phyloP scores from a whole-genome alignment of 805 yeast species.

The Danielia reshetovae region DNA sequence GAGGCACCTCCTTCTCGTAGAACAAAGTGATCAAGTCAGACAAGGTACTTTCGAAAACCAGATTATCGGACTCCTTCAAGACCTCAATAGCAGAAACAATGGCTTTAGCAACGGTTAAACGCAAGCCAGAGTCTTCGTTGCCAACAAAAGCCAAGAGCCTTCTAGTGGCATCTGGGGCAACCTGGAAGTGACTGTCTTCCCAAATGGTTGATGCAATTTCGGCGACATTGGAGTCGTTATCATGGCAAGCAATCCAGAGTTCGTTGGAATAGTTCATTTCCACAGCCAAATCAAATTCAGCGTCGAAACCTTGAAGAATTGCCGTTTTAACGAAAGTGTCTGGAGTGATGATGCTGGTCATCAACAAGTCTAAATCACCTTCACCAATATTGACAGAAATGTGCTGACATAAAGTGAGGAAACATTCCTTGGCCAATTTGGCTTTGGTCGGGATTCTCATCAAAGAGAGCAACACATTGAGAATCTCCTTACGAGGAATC shows the following conservation, averaged over 20 bases:
- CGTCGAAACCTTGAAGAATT: slow-evolving; percentile 77
- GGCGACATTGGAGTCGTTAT: slow-evolving; percentile 58
- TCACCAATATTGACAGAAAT: slow-evolving; percentile 58
- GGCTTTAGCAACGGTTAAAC: slow-evolving; percentile 71
- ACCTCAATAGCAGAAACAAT: slow-evolving; percentile 53
- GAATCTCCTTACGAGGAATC: slow-evolving; percentile 65
- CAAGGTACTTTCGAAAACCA: slow-evolving; percentile 32
- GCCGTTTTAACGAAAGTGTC: slow-evolving; percentile 73
- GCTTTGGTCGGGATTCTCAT: slow-evolving; percentile 74
- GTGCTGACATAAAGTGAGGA: slow-evolving; percentile 71
- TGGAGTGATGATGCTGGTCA: slow-evolving; percentile 55
- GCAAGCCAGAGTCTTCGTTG: slow-evolving; percentile 58
- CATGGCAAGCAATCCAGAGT: slow-evolving; percentile 75
- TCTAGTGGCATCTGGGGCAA: slow-evolving; percentile 42
- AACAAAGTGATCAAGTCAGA: slow-evolving; percentile 52
- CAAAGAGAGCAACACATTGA: slow-evolving; percentile 59
- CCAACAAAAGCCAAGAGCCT: slow-evolving; percentile 49
- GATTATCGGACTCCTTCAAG: slow-evolving; percentile 19
- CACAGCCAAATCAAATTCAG: slow-evolving; percentile 65
- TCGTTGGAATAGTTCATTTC: slow-evolving; percentile 54
- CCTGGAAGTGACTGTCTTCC: slow-evolving; percentile 66
- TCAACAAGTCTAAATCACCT: slow-evolving; percentile 55
- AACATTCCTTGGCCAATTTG: slow-evolving; percentile 78
- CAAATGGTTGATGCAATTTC: slow-evolving; percentile 77
- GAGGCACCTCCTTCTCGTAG: slow-evolving; percentile 59